Evolutionary conservation across 2,329 filamentous ascomycete species (phyloP).

Genomic region (Botrytis pseudocinerea): DNA sequence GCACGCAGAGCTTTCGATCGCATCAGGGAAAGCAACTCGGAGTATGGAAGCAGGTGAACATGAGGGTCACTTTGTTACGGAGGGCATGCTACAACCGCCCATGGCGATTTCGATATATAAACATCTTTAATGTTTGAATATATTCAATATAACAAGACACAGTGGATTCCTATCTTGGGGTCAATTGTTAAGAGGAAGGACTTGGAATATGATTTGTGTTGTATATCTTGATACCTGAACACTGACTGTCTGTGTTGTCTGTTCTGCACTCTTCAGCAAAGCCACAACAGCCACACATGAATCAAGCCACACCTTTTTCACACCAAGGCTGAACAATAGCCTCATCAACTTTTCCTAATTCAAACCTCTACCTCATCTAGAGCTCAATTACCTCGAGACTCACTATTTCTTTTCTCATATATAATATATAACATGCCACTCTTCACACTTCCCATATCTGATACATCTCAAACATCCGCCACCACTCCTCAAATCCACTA

Average conservation of each 20-base stretch:
- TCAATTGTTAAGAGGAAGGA: neutral
- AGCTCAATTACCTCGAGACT: neutral
- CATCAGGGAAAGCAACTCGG: neutral
- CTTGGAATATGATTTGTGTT: neutral
- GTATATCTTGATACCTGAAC: neutral
- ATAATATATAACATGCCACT: slow-evolving; percentile 30
- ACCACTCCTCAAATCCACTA: slow-evolving; percentile 24
- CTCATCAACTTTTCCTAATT: neutral
- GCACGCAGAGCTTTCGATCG: neutral
- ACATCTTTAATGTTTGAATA: neutral
- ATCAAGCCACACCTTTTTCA: neutral
- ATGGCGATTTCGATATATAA: neutral
- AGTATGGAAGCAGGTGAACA: neutral
- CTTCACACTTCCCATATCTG: slow-evolving; percentile 34
- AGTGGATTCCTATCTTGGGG: neutral
- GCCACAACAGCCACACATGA: neutral
- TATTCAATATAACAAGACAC: neutral
- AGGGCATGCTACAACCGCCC: neutral
- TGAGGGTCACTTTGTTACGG: neutral
- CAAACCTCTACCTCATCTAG: neutral
- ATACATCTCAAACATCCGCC: slow-evolving; percentile 24
- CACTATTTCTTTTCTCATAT: neutral
- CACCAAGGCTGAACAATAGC: slow-evolving; percentile 1
- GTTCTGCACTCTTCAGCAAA: neutral
- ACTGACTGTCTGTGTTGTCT: too few relatives aligned